A percentile compares a stretch with the other conserved stretches of the same genome.
Conservation (phyloP, 768 basidiomycete species). For the Leccinum longicurvipes region DNA sequence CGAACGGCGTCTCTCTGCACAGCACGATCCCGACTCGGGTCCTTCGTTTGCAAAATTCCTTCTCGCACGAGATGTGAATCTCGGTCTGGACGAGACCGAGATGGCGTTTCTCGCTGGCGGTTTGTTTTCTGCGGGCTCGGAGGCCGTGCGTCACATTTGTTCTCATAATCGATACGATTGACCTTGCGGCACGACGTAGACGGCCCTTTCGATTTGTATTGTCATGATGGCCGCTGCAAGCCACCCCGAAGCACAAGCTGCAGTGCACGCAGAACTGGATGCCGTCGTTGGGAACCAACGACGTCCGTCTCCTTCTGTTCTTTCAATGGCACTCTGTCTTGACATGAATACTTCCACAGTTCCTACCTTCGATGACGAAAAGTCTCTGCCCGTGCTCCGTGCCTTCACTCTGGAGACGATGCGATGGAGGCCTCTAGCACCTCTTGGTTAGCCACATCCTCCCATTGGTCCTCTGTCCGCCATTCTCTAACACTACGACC, state of each 20-base stretch:
- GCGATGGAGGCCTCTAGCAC: constrained; percentile 33
- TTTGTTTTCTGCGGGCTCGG: constrained; percentile 56
- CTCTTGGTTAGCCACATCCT: constrained; percentile 15
- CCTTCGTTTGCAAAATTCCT: constrained; percentile 53
- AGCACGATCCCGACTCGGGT: constrained; percentile 19
- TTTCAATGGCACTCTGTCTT: not conserved
- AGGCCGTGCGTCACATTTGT: constrained; percentile 35
- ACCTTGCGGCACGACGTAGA: constrained; percentile 19
- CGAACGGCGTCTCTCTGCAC: not conserved
- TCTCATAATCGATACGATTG: not conserved
- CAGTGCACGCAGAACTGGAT: constrained; percentile 52
- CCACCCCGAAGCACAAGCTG: constrained; percentile 45
- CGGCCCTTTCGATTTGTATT: constrained; percentile 48
- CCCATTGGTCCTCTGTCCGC: not conserved
- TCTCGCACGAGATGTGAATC: constrained; percentile 46
- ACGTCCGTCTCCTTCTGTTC: not conserved
- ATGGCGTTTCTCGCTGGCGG: constrained; percentile 56
- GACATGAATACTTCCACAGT: constrained; percentile 15
- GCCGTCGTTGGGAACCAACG: constrained; percentile 38
- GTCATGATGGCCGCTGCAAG: constrained; percentile 46
- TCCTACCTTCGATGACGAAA: constrained; percentile 34
- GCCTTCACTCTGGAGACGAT: constrained; percentile 36
- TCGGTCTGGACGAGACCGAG: constrained; percentile 50
- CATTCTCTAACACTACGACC: no score
- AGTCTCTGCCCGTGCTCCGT: constrained; percentile 26